phyloP scores from a whole-genome alignment of 192 early-diverging fungal genomes.

The Rhizophlyctis rosea region DNA sequence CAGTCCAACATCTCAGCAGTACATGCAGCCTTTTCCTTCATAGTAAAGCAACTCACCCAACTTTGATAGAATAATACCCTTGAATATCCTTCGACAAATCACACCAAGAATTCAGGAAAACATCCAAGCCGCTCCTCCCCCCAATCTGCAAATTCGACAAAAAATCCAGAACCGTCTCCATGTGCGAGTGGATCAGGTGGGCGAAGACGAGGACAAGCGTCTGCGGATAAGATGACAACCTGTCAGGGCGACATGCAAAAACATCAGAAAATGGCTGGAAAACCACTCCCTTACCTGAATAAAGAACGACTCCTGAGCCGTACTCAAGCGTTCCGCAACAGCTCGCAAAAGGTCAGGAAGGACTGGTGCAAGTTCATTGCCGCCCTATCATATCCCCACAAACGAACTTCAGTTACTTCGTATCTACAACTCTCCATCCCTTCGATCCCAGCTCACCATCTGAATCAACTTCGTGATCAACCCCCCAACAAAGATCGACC shows the following conservation, averaged over 20 bases:
- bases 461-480: constrained; percentile 80
- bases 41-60: constrained; percentile 53
- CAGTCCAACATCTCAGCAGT: neutral
- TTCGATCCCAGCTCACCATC: constrained; percentile 38
- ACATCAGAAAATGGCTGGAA: too few relatives aligned
- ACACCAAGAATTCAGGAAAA: constrained; percentile 77
- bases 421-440: constrained; percentile 21
- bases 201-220: constrained; percentile 85
- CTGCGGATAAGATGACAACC: constrained; percentile 39
- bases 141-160: constrained; percentile 57
- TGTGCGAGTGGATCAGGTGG: constrained; percentile 73
- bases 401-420: too few relatives aligned
- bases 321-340: constrained; percentile 65
- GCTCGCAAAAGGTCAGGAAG: constrained; percentile 78
- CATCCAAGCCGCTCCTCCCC: constrained; percentile 66
- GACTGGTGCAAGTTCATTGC: constrained; percentile 57
- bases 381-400: constrained; percentile 38
- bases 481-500: constrained; percentile 86
- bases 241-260: too few relatives aligned
- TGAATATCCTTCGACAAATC: constrained; percentile 78
- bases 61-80: constrained; percentile 80
- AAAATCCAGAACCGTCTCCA: constrained; percentile 64
- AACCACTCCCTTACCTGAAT: constrained; percentile 70
- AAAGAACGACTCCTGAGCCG: constrained; percentile 74
- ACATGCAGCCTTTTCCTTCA: neutral